Evolutionary conservation across 1,139 yeast species (phyloP), one percentile per base, ranked within the genome.

Genomic region (Groenewaldozyma sp.): DNA sequence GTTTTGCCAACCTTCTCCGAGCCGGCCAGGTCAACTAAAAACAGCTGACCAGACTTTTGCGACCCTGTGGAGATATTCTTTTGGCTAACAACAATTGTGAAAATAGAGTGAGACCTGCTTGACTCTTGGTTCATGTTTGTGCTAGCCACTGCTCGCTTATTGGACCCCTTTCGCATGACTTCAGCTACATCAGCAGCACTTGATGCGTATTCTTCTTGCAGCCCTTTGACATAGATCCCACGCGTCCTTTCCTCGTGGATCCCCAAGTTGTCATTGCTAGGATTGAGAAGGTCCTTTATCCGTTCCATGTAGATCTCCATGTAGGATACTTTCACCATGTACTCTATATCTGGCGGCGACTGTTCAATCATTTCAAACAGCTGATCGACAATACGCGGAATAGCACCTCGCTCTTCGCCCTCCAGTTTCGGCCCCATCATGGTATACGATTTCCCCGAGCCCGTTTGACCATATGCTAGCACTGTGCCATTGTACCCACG

Each of bases 401-500:
- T 77, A 21, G 82, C 68, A 3, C 95, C 95, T 16, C 68, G 56
- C 1, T 52, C 55, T 17, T 63, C 62, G 35, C 67, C 68, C 21
- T 64, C 68, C 32, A 48, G 42, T 17, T 67, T 63, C 2, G 65
- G 55, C 0, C 95, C 95, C 73, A 82, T 74, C 94, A 87, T 82
- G 2, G 95, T 82, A 55, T 76, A 77, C 0, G 94, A 76, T 55
- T 86, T 86, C 3, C 95, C 95, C 1, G 93, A 74, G 0, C 94
- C 93, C 0, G 94, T 81, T 56, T 83, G 95, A 5, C 95, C 96
- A 58, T 84, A 87, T 1, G 94, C 88, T 34, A 87, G 63, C 0
- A 87, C 79, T 0, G 95, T 78, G 17, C 93, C 91, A 58, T 87
- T 84, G 55, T 82, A 84, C 0, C 96, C 96, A 31, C 71, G 68